phyloP scores from a whole-genome alignment of 2,329 filamentous ascomycete species.

The Xylogone sp. region DNA sequence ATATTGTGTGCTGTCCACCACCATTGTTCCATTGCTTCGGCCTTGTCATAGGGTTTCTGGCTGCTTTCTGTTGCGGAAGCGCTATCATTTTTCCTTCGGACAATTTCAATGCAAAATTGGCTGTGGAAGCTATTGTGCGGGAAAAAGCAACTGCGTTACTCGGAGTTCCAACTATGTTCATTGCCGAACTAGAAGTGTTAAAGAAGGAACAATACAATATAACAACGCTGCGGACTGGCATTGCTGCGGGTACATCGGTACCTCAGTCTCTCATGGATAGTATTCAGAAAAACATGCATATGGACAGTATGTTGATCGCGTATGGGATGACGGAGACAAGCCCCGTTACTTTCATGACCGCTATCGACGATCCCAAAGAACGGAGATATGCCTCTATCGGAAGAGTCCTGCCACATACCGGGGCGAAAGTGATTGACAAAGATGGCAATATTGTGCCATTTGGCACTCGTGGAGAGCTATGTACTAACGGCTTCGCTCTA shows the following conservation, averaged over 20 bases:
- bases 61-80: constrained; percentile 58
- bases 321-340: constrained; percentile 70
- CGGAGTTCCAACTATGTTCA: constrained; percentile 73
- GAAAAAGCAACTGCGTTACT: constrained; percentile 72
- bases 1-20: constrained; percentile 62
- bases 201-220: constrained; percentile 28
- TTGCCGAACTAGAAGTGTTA: constrained; percentile 19
- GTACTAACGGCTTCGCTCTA: constrained; percentile 74
- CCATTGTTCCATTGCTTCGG: constrained; percentile 69
- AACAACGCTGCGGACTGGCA: constrained; percentile 62
- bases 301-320: constrained; percentile 69
- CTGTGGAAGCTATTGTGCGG: constrained; percentile 61
- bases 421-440: constrained; percentile 72
- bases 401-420: constrained; percentile 69
- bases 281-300: constrained; percentile 67
- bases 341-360: constrained; percentile 77
- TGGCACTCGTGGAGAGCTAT: constrained; percentile 68
- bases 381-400: constrained; percentile 68
- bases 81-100: constrained; percentile 72
- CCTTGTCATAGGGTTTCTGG: constrained; percentile 66
- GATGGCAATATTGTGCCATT: constrained; percentile 63
- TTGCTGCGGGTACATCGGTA: constrained; percentile 75
- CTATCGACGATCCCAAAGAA: constrained; percentile 66
- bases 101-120: constrained; percentile 65
- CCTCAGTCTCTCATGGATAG: constrained; percentile 71